Evolutionary conservation across 495 filamentous ascomycete species (phyloP).

Genomic region (Diplogelasinospora grovesii): DNA sequence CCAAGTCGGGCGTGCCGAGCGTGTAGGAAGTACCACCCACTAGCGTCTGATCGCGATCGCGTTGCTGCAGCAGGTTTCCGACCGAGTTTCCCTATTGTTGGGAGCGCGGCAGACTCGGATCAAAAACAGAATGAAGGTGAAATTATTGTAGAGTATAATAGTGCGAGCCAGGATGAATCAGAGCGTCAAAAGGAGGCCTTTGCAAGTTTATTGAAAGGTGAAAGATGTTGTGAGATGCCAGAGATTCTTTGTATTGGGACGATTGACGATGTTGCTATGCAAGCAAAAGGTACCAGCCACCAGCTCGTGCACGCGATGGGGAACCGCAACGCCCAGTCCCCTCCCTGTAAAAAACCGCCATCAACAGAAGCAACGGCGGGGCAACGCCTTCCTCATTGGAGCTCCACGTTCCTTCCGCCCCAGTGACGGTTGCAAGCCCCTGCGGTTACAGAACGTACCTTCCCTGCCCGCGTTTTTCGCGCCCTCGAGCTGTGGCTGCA

Average conservation of each 20-base stretch:
- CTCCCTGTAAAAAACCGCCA: conserved; percentile 19
- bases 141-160: no score
- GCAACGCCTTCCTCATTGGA: conserved; percentile 42
- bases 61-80: no score
- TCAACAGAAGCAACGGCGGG: conserved; percentile 44
- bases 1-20: conserved; percentile 23
- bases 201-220: no score
- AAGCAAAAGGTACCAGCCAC: conserved; percentile 21
- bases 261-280: conserved; percentile 9
- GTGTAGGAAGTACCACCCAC: conserved; percentile 23
- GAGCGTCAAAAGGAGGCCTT: no score
- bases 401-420: conserved; percentile 1
- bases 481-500: conserved; percentile 18
- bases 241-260: no score
- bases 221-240: no score
- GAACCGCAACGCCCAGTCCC: conserved; percentile 18
- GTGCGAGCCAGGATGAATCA: no score
- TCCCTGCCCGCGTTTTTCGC: conserved; percentile 25
- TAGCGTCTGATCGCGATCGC: conserved; percentile 10
- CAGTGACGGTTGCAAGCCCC: conserved; percentile 9
- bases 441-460: not conserved
- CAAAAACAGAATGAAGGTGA: no score
- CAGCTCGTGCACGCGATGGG: conserved; percentile 19
- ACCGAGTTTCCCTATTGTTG: no score
- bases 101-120: no score